phyloP scores from a whole-genome alignment of 371 early-diverging fungal genomes.

The Lichtheimia ramosa region DNA sequence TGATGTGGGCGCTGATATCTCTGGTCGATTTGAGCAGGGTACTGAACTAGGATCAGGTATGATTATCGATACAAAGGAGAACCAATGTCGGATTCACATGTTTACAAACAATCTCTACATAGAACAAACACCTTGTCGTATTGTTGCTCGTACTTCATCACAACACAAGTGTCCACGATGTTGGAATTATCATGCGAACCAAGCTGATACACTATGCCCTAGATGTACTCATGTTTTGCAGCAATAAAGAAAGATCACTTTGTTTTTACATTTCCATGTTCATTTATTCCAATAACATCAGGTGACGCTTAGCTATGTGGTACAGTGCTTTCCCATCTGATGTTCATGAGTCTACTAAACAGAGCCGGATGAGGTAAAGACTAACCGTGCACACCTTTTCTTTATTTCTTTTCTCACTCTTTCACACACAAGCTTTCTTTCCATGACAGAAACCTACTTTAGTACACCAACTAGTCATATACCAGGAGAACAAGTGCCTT shows the following conservation, averaged over 20 bases:
- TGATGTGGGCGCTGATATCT: background rate
- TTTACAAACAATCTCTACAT: background rate
- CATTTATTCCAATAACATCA: background rate
- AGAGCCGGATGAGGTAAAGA: background rate
- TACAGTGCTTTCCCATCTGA: constrained; percentile 1
- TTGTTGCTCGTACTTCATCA: constrained; percentile 25
- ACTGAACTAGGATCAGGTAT: constrained; percentile 23
- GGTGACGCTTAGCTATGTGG: background rate
- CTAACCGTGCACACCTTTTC: constrained; percentile 7
- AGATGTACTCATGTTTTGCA: constrained; percentile 35
- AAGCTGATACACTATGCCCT: constrained; percentile 34
- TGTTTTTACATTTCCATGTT: too few species aligned
- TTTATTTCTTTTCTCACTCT: constrained; percentile 11
- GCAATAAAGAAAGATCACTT: constrained; percentile 4
- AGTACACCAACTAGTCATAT: constrained; percentile 17
- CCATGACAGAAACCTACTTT: constrained; percentile 12
- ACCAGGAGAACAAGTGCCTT: constrained; percentile 6
- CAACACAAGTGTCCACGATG: constrained; percentile 57
- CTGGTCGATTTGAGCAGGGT: constrained; percentile 22
- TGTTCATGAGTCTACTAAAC: constrained; percentile 7
- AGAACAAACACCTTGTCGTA: constrained; percentile 23
- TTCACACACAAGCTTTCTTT: background rate
- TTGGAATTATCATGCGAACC: constrained; percentile 45
- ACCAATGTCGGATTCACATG: background rate
- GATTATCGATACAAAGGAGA: too few species aligned